Evolutionary conservation across 2,329 filamentous ascomycete genomes (phyloP), one percentile per base, ranked within the genome.

Genomic region (Plectosphaerella plurivora): DNA sequence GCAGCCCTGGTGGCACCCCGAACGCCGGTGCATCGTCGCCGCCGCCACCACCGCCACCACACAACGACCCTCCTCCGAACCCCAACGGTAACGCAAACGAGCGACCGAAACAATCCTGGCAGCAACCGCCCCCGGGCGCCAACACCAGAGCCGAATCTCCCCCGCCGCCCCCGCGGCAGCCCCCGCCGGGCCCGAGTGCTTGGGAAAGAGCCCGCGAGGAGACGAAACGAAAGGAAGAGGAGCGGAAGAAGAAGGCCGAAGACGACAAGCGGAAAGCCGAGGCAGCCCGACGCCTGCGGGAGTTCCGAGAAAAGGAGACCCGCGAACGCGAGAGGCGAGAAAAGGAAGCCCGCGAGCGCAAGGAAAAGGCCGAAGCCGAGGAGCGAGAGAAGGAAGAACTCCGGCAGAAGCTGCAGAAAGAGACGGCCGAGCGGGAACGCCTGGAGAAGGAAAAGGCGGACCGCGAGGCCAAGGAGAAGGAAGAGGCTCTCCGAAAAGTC

Each of bases 181-280:
- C 50, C 22, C 52, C 46, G 45, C 55, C 49, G 36, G 55, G 55
- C n/a, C 60, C 61, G 47, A 54, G 52, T 14, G 54, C 60, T 20
- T 59, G 60, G 55, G 60, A 62, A 48, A 61, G 58, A 48, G 50
- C 65, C 12, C 75, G 85, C 51, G 86, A 89, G 61, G 85, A 88
- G 58, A 86, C 80, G 18, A 74, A 80, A 44, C 79, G 74, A 53
- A 77, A 78, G 51, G 84, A 87, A 58, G 84, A 86, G 57, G 83
- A 87, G 57, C 82, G 83, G 11, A 85, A 77, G 61, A 72, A 72
- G 3, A 78, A 75, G 56, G 82, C 84, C 57, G 82, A 81, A 3
- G 84, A 87, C 56, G 77, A 81, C 56, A 81, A 82, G 57, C 74
- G 78, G 56, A 78, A 76, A 41, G 81, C 83, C 35, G 80, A 83